phyloP scores from a whole-genome alignment of 2,329 filamentous ascomycete genomes.

The Penicillium olsonii region DNA sequence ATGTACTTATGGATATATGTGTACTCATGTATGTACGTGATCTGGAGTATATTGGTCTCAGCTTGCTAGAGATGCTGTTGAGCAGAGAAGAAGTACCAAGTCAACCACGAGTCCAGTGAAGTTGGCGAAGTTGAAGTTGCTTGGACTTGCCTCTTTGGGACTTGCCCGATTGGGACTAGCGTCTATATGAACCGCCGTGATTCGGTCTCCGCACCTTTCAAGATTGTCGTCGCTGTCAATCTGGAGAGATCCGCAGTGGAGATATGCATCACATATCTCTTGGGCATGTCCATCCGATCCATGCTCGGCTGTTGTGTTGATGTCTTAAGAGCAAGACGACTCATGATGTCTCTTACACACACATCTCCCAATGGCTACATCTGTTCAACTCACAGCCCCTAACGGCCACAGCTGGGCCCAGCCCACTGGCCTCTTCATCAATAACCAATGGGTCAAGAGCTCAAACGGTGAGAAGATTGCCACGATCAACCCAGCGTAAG shows the following conservation, averaged over 20 bases:
- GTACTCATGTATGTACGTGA: too few species aligned
- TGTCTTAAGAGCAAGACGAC: constrained; percentile 1
- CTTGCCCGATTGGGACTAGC: constrained; percentile 22
- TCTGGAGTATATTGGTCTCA: too few species aligned
- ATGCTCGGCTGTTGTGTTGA: background rate
- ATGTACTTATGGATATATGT: too few species aligned
- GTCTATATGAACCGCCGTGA: background rate
- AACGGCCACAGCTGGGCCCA: constrained; percentile 42
- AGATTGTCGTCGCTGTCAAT: too few species aligned
- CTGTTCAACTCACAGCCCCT: constrained; percentile 38
- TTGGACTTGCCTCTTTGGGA: constrained; percentile 26
- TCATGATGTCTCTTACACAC: background rate
- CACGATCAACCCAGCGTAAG: constrained; percentile 37
- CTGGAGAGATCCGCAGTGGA: background rate
- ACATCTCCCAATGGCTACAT: constrained; percentile 22
- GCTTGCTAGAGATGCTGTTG: too few species aligned
- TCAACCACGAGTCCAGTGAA: too few species aligned
- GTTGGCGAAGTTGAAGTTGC: too few species aligned
- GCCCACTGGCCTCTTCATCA: constrained; percentile 47
- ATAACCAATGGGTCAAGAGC: constrained; percentile 46
- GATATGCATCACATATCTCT: background rate
- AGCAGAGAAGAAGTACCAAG: too few species aligned
- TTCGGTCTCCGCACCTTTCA: background rate
- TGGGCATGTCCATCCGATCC: constrained; percentile 10
- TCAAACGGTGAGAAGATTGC: constrained; percentile 39